Base-by-base conservation (phyloP, 208 protist species). In the Acanthamoeba triangularis region DNA sequence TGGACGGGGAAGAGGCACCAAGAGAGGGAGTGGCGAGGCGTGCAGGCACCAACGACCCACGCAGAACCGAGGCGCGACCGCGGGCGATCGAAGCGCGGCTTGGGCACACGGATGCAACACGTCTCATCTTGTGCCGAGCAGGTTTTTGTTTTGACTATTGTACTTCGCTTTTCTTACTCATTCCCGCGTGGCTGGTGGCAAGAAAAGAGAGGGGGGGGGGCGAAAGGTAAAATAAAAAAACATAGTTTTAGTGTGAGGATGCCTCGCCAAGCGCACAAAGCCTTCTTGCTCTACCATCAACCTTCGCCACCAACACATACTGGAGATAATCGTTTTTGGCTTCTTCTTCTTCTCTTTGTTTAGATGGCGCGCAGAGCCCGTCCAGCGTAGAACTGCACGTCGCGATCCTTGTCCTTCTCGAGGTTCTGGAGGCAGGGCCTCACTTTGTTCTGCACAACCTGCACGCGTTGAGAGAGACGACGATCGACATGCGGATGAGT, bases 351-450 rank as follows among this genome's bases (percentile, higher is more conserved):
- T 28, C 20, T 6, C 18, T 20, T 80, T 37, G 1, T 63, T 74
- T n/a, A 94, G 56, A 96, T 96, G 94, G 90, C 59, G 85, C 84
- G 18, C 25, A 98, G 92, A 18, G 97, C 97, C 84, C 96, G 96
- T 7, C 20, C 35, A 6, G 98, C 97, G 90, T 97, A 99, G 90
- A 97, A 98, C 95, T 98, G 97, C 54, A 99, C 98, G 95, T 99
- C 98, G 63, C 87, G 82, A 93, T 99, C 98, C 54, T 52, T 67
- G 91, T 99, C 98, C 28, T 96, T 85, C 3, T 72, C 11, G 5
- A 98, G 90, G 25, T 82, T 74, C 20, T 54, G 14, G 2, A 99
- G 96, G 37, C 30, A 56, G 33, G 98, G 97, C 91, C 96, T 97
- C 49, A 99, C 95, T 49, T 95, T 54, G 33, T 54, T 63, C 76